Base-by-base conservation (phyloP, 1,284 basidiomycete genomes). In the Moesziomyces sp. region DNA sequence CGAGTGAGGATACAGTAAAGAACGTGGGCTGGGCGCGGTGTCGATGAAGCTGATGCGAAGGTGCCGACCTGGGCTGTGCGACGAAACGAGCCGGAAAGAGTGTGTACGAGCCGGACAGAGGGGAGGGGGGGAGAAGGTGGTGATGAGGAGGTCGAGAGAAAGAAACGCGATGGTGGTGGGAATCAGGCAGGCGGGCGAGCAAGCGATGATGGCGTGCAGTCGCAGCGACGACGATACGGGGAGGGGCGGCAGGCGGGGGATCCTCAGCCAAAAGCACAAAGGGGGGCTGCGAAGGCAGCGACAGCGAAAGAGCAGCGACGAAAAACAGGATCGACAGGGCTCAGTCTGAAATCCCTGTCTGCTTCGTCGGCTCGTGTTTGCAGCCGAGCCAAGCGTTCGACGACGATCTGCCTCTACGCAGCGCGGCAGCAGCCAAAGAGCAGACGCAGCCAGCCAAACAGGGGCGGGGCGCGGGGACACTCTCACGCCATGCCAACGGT, bases 271-370 rank as follows among this genome's bases (percentile, higher is more conserved):
- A 10, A 13, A 10, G 13, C 30, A 28, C 19, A 47, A 28, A 23
- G 46, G 46, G 14, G 46, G 16, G 9, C 3, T 7, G n/a, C 18
- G 5, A 44, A 44, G 42, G 42, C 42, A 44, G 21, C 18, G 21
- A 44, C 14, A 24, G 24, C 13, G 3, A 18, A 21, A 19, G 42
- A 24, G 11, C 10, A 38, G 19, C 18, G 5, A 19, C 46, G 33
- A 62, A 47, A 56, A 57, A 55, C 50, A 46, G 43, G 33, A 51
- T 35, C 13, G 42, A 28, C 47, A 43, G 35, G 30, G 30, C 30
- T 33, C 30, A 33, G 30, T 28, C 26, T 28, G 26, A 7, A 13
- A 30, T 30, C 30, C 5, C 7, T 5, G 6, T 4, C 30, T 13
- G 5, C 21, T n/a, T 19, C 6, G 48, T 13, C 3, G 30, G 30